phyloP scores from a whole-genome alignment of 371 early-diverging fungal species.

The Mycotypha africana region DNA sequence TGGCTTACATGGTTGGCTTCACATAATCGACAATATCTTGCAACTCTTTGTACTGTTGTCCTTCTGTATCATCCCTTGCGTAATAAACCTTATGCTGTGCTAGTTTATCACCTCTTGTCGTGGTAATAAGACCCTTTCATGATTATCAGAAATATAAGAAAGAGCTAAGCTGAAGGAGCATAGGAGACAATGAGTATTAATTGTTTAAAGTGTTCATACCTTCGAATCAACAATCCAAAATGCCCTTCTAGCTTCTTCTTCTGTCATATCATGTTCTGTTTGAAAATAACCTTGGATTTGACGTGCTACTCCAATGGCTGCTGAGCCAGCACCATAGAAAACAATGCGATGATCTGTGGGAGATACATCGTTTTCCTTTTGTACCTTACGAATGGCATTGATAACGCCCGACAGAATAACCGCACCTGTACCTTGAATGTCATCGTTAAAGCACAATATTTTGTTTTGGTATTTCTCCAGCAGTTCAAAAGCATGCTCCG shows the following conservation, averaged over 20 bases:
- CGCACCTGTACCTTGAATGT: constrained; percentile 79
- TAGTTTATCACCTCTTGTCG: constrained; percentile 81
- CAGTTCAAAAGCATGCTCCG: constrained; percentile 80
- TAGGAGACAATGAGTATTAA: background rate
- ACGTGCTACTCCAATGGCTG: constrained; percentile 89
- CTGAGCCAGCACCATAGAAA: constrained; percentile 87
- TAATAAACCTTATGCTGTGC: constrained; percentile 81
- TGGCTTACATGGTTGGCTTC: constrained; percentile 7
- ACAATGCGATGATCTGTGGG: constrained; percentile 80
- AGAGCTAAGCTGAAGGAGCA: no score
- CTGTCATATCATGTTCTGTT: constrained; percentile 58
- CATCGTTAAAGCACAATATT: constrained; percentile 73
- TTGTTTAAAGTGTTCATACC: background rate
- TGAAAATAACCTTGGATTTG: constrained; percentile 78
- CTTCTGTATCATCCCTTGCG: constrained; percentile 75
- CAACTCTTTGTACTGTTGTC: constrained; percentile 64
- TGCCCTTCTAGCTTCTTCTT: constrained; percentile 68
- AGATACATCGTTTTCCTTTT: constrained; percentile 44
- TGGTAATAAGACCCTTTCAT: constrained; percentile 63
- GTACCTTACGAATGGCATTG: constrained; percentile 70
- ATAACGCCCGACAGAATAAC: constrained; percentile 90
- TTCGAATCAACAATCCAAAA: constrained; percentile 89
- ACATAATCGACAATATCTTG: constrained; percentile 71
- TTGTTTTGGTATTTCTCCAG: constrained; percentile 62
- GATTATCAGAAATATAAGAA: constrained; percentile 25